phyloP scores from a whole-genome alignment of 129 eudicot genomes.

The Escallonia herrerae region DNA sequence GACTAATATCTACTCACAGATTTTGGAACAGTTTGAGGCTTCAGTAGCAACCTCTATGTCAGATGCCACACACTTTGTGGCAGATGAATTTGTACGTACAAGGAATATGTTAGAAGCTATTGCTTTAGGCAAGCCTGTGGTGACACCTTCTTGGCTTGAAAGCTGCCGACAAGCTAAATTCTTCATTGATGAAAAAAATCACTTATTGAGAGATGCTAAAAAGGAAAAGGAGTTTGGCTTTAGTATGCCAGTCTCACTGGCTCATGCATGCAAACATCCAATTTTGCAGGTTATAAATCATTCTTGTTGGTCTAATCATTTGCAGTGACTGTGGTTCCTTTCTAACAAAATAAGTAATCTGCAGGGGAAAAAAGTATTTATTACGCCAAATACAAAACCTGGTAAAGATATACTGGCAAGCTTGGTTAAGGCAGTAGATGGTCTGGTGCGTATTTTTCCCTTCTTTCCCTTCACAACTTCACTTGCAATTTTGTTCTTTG shows the following conservation, averaged over 20 bases:
- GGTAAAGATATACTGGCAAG: conserved; percentile 73
- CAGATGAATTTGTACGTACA: conserved; percentile 85
- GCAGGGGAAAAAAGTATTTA: conserved; percentile 73
- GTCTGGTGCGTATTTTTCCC: conserved; percentile 46
- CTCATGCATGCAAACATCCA: conserved; percentile 58
- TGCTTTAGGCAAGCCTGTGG: conserved; percentile 81
- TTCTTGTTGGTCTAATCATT: neutral
- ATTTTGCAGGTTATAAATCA: conserved; percentile 50
- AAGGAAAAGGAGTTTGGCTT: conserved; percentile 85
- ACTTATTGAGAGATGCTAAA: conserved; percentile 70
- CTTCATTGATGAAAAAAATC: conserved; percentile 73
- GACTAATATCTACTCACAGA: conserved; percentile 29
- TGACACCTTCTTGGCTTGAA: conserved; percentile 81
- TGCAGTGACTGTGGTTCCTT: neutral
- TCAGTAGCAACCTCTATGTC: conserved; percentile 57
- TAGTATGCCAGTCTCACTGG: conserved; percentile 62
- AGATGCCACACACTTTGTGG: conserved; percentile 87
- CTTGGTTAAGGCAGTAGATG: conserved; percentile 92
- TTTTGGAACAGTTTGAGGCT: conserved; percentile 65
- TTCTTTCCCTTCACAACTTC: neutral
- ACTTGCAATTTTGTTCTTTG: neutral
- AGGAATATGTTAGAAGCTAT: conserved; percentile 96
- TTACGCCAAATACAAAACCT: conserved; percentile 86
- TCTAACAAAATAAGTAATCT: conserved; percentile 3
- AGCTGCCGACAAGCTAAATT: conserved; percentile 76